These are phyloP conservation scores for Salinomyces thailandicus DNA, from an alignment of 2,329 filamentous ascomycete species.

Conservation along the genomic window DNA sequence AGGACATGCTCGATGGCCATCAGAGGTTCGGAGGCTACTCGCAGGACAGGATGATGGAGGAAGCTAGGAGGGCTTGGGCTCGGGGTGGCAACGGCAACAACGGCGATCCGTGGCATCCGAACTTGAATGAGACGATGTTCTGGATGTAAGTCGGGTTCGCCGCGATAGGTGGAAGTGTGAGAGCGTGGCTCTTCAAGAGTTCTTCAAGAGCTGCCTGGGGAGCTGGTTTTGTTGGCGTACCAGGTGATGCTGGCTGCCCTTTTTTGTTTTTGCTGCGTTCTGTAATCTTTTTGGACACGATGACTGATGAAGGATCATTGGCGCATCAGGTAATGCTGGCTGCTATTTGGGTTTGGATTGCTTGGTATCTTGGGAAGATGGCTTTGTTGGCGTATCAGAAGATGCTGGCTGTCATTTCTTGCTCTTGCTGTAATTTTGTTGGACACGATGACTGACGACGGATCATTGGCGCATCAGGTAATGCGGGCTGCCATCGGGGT, in stretches of 20 bases:
- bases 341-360: neutral
- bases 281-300: neutral
- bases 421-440: neutral
- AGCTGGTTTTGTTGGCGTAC: conserved; percentile 3
- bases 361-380: too few relatives aligned
- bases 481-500: neutral
- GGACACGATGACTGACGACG: neutral
- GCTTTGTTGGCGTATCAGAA: conserved; percentile 3
- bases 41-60: neutral
- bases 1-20: neutral
- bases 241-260: conserved; percentile 6
- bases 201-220: neutral
- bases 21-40: neutral
- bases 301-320: too few relatives aligned
- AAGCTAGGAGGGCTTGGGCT: too few relatives aligned
- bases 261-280: neutral
- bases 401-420: conserved; percentile 3
- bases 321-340: too few relatives aligned
- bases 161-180: too few relatives aligned
- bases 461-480: neutral
- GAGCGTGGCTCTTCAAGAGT: too few relatives aligned
- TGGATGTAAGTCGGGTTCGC: conserved; percentile 9
- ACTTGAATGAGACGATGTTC: conserved; percentile 15
- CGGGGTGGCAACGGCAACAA: neutral
- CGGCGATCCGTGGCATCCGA: conserved; percentile 13